Evolutionary conservation across 2,329 filamentous ascomycete species (phyloP), one percentile per base, ranked within the genome.

Genomic region (Magnaporthales sp.): DNA sequence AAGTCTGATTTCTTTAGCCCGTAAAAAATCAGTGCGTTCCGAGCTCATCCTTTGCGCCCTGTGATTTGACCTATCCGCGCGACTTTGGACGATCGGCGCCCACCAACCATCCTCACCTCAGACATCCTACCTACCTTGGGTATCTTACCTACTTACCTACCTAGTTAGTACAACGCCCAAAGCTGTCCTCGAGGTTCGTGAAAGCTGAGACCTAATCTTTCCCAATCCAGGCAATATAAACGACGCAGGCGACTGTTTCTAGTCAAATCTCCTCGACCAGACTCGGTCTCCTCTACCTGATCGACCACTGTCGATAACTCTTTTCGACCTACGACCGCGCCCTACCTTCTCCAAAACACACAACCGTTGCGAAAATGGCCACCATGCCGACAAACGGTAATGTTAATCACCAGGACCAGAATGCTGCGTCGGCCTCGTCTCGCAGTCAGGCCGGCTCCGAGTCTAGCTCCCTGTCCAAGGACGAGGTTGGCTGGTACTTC

Each of bases 401-500:
- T 75, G 76, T 80, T 73, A 76, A 75, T 74, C 77, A 80, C 73
- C 77, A 79, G 75, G 77, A 80, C 70, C 77, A 81, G 73, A 72
- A 75, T 68, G 73, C 76, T 61, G 70, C 75, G 68, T 71, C 69
- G 62, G 56, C 72, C 54, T 69, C 71, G 66, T 74, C 72, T 7
- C 19, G 74, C 68, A 72, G 74, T 69, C 71, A 74, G 56, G 73
- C 73, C 67, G 80, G 77, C 73, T 19, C 38, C 15, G 38, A 46
- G 38, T 46, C 38, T 46, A 80, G 75, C 75, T 82, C 85, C 72
- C 80, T 87, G 56, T 83, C 84, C 73, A 97, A 97, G 83, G 93
- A 97, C 77, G 92, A 98, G 82, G 93, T 99, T 72, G 95, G 93
- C 79, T 99, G 95, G 95, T 98, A 94, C 82, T 99, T 99, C 73